Conservation (phyloP, 1,139 yeast genomes). For the Hanseniaspora sp. region DNA sequence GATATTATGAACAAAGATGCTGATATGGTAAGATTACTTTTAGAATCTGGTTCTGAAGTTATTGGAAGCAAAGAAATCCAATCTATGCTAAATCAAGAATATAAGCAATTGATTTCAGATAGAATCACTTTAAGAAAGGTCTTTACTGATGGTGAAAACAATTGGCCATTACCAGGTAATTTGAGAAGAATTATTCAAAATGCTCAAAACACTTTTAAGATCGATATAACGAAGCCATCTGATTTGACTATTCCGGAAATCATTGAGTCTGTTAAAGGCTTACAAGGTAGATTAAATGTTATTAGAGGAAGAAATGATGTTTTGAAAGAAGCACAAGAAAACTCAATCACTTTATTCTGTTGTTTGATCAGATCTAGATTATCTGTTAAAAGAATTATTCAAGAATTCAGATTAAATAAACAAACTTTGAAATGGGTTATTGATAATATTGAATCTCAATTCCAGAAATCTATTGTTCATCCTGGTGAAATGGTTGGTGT, state of each 20-base stretch:
- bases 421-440: conserved; percentile 91
- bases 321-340: conserved; percentile 75
- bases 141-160: conserved; percentile 85
- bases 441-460: conserved; percentile 88
- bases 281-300: conserved; percentile 59
- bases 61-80: conserved; percentile 83
- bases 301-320: conserved; percentile 73
- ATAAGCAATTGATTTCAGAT: conserved; percentile 60
- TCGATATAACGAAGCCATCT: conserved; percentile 81
- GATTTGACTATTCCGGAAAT: conserved; percentile 79
- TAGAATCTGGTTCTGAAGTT: conserved; percentile 85
- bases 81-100: conserved; percentile 71
- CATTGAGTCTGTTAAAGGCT: conserved; percentile 57
- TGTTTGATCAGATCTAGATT: conserved; percentile 85
- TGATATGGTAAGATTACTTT: conserved; percentile 55
- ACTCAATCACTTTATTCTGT: conserved; percentile 84
- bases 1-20: conserved; percentile 67
- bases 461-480: conserved; percentile 83
- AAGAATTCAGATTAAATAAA: conserved; percentile 75
- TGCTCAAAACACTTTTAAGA: conserved; percentile 92
- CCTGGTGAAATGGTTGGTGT: conserved; percentile 99
- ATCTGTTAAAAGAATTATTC: conserved; percentile 80
- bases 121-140: conserved; percentile 72
- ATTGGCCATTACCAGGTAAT: conserved; percentile 97
- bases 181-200: conserved; percentile 93